phyloP scores from a whole-genome alignment of 208 protist species.

The Trichomonas vaginalis region DNA sequence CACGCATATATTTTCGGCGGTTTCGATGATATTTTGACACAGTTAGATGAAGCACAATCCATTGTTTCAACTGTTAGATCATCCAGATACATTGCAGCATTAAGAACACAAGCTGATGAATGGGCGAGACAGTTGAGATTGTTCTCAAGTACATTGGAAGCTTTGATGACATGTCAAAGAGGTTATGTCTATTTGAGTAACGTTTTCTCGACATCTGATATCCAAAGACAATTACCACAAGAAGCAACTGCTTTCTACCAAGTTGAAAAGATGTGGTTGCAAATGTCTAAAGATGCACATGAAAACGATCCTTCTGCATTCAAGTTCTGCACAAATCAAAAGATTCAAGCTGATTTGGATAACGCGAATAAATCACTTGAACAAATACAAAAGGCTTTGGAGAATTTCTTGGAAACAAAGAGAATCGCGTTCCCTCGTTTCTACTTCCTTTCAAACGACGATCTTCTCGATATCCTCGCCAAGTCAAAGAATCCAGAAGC shows the following conservation, averaged over 20 bases:
- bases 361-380: constrained; percentile 60
- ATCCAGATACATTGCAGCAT: neutral
- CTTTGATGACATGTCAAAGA: neutral
- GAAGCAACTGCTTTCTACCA: constrained; percentile 11
- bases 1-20: neutral
- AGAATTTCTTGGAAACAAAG: constrained; percentile 65
- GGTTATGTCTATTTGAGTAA: neutral
- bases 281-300: constrained; percentile 30
- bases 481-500: constrained; percentile 40
- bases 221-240: neutral
- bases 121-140: constrained; percentile 39
- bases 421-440: constrained; percentile 44
- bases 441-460: constrained; percentile 57
- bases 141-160: constrained; percentile 22
- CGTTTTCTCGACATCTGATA: neutral
- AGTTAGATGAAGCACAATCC: neutral
- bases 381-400: constrained; percentile 80
- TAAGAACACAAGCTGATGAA: constrained; percentile 30
- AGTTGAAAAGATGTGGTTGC: constrained; percentile 38
- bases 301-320: constrained; percentile 12
- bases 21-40: neutral
- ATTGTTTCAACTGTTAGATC: neutral
- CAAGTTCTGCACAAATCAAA: neutral
- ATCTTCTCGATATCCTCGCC: constrained; percentile 85
- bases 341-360: neutral